Evolutionary conservation across 768 basidiomycete genomes (phyloP).

Genomic region (Boletus fagicola): DNA sequence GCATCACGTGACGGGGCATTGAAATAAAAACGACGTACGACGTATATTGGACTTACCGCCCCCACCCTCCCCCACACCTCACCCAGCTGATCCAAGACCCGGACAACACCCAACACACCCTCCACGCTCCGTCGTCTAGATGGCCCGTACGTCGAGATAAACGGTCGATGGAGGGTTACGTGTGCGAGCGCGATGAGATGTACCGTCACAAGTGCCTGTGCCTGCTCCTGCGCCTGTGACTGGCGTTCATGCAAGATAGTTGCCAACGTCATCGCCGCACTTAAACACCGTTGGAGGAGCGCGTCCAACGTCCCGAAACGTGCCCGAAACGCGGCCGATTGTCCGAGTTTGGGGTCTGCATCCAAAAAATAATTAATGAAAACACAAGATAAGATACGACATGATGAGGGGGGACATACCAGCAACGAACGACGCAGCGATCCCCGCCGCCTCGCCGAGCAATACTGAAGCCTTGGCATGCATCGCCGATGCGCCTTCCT

Average conservation of each 20-base stretch:
- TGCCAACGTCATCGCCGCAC: conserved; percentile 8
- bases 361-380: background rate
- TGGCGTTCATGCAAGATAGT: background rate
- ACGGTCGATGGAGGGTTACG: conserved; percentile 22
- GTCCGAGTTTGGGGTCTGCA: conserved; percentile 42
- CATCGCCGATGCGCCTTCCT: conserved; percentile 11
- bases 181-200: conserved; percentile 27
- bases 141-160: conserved; percentile 11
- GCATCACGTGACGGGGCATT: no score
- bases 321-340: conserved; percentile 41
- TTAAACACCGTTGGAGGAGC: conserved; percentile 38
- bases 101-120: conserved; percentile 14
- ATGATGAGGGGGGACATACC: conserved; percentile 22
- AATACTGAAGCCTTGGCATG: conserved; percentile 34
- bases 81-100: conserved; percentile 13
- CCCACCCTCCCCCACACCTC: conserved; percentile 5
- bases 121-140: conserved; percentile 21
- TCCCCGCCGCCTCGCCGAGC: conserved; percentile 33
- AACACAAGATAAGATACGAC: background rate
- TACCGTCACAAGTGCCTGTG: conserved; percentile 15
- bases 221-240: background rate
- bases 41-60: conserved; percentile 13
- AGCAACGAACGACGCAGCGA: conserved; percentile 28
- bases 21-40: no score
- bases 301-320: conserved; percentile 46